Evolutionary conservation across 805 yeast species (phyloP).

Genomic region (Candida coleopterorum): DNA sequence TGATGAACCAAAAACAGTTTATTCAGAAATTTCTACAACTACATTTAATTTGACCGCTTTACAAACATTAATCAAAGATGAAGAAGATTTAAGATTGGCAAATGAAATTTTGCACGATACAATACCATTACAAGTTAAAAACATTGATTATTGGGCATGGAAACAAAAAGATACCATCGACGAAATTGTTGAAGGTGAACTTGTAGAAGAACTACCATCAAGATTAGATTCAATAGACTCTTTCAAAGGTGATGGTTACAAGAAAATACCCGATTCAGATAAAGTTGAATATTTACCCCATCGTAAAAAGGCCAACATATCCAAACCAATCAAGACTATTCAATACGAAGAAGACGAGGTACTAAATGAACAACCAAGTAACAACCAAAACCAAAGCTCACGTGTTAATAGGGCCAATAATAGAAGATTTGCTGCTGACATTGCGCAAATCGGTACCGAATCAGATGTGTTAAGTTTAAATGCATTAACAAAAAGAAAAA

Average conservation of each 20-base stretch:
- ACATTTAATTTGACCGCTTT: conserved; percentile 42
- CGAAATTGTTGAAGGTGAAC: conserved; percentile 25
- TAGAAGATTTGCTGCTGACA: conserved; percentile 85
- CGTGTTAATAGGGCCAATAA: conserved; percentile 83
- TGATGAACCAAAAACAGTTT: conserved; percentile 52
- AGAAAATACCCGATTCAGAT: conserved; percentile 64
- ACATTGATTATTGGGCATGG: conserved; percentile 66
- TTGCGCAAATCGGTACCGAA: conserved; percentile 78
- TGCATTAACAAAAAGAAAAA: conserved; percentile 82
- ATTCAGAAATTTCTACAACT: conserved; percentile 30
- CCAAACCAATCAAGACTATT: conserved; percentile 67
- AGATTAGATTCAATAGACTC: conserved; percentile 51
- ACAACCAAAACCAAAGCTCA: conserved; percentile 51
- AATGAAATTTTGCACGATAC: conserved; percentile 28
- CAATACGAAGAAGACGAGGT: conserved; percentile 54
- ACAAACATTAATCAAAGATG: conserved; percentile 58
- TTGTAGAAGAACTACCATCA: conserved; percentile 22
- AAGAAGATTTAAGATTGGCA: conserved; percentile 63
- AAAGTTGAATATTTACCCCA: conserved; percentile 81
- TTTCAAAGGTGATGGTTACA: conserved; percentile 69
- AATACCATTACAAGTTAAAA: conserved; percentile 14
- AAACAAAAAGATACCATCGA: conserved; percentile 30
- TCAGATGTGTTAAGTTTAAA: conserved; percentile 79
- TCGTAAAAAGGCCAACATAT: conserved; percentile 56
- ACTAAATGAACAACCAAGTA: conserved; percentile 7